A percentile compares a stretch with the other conserved stretches of the same genome.
Evolutionary conservation across 1,284 basidiomycete species (phyloP).

Genomic region (Heterobasidion occidentale): DNA sequence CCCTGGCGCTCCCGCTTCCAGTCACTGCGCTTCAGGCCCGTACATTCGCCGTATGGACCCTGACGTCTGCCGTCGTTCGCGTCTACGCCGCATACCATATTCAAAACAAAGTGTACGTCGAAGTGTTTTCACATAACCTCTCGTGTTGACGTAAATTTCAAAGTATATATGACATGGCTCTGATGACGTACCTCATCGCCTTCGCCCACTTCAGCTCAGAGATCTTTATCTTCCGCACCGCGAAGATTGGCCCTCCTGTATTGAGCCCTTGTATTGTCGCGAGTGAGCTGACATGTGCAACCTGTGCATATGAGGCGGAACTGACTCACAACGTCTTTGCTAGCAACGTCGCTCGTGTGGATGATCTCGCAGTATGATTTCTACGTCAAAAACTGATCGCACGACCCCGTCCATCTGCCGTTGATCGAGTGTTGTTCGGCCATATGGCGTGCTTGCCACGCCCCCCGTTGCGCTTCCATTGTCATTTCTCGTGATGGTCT

Average conservation of each 20-base stretch:
- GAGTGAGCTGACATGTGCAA: constrained; percentile 44
- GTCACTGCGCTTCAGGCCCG: constrained; percentile 82
- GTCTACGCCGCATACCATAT: constrained; percentile 86
- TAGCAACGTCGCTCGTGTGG: constrained; percentile 71
- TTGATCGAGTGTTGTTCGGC: no score
- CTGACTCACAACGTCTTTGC: not conserved
- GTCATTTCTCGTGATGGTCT: no score
- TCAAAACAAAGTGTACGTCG: constrained; percentile 62
- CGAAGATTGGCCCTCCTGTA: constrained; percentile 56
- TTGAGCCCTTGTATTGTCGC: constrained; percentile 82
- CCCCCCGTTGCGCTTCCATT: no score
- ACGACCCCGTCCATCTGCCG: no score
- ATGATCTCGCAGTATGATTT: no score
- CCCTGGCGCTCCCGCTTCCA: constrained; percentile 22
- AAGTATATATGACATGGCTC: constrained; percentile 87
- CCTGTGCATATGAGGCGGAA: not conserved
- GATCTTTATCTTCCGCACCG: constrained; percentile 76
- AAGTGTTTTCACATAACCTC: not conserved
- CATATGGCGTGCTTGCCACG: no score
- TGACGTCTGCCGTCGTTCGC: constrained; percentile 76
- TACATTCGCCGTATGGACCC: constrained; percentile 85
- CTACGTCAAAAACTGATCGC: no score
- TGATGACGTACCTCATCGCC: constrained; percentile 85
- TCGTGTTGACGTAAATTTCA: not conserved
- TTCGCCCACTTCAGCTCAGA: constrained; percentile 88